Percentiles rank a stretch among this genome's conserved stretches.
These are phyloP conservation scores for Fusarium tricinctum DNA, from an alignment of 2,329 filamentous ascomycete species.

Conservation along the genomic window DNA sequence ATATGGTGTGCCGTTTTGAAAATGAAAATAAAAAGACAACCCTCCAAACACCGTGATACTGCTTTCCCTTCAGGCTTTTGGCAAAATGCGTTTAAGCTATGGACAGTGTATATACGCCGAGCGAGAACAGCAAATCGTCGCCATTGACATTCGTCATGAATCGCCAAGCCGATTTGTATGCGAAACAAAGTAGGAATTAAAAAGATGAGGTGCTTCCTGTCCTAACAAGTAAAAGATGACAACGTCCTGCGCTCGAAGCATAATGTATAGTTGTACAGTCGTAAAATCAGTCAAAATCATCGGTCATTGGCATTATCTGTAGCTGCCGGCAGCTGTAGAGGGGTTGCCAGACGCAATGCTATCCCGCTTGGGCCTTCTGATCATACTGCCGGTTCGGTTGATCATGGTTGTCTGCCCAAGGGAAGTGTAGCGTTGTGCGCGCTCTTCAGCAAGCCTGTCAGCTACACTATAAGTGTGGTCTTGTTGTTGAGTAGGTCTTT, in stretches of 20 bases:
- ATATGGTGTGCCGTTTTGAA: constrained; percentile 29
- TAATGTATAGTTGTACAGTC: constrained; percentile 48
- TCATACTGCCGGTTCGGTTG: constrained; percentile 63
- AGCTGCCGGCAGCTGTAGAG: constrained; percentile 58
- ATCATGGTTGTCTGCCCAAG: constrained; percentile 59
- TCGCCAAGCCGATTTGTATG: constrained; percentile 43
- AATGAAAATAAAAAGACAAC: constrained; percentile 19
- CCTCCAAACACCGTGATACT: constrained; percentile 36
- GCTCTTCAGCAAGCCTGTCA: constrained; percentile 47
- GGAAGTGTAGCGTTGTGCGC: constrained; percentile 58
- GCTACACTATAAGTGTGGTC: constrained; percentile 54
- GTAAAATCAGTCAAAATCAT: constrained; percentile 47
- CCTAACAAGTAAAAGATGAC: constrained; percentile 50
- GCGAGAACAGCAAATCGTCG: constrained; percentile 24
- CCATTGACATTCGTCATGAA: constrained; percentile 40
- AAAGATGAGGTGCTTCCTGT: constrained; percentile 33
- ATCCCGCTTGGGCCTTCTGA: constrained; percentile 60
- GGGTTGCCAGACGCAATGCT: constrained; percentile 55
- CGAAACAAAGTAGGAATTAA: constrained; percentile 27
- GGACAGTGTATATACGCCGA: constrained; percentile 40
- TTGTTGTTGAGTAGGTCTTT: constrained; percentile 49
- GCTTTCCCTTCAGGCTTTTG: constrained; percentile 21
- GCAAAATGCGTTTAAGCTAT: constrained; percentile 19
- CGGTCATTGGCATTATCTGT: constrained; percentile 59
- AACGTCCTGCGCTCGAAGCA: constrained; percentile 51